These are phyloP conservation scores for Berkeleyomyces rouxiae DNA, from an alignment of 2,329 filamentous ascomycete genomes.

Conservation along the genomic window DNA sequence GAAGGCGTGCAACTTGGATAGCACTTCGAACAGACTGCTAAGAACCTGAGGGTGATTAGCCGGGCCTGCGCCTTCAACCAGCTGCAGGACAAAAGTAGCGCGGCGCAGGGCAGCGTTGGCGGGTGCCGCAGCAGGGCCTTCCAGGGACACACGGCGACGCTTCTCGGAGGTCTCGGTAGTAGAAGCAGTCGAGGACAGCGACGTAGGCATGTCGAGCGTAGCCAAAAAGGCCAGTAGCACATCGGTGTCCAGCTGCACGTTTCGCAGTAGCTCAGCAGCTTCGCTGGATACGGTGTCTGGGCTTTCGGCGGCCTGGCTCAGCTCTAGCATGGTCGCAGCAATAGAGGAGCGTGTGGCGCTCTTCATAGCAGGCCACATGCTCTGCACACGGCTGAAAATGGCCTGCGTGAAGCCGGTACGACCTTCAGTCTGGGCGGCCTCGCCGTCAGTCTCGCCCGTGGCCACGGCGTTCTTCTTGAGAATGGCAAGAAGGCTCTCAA, in stretches of 20 bases:
- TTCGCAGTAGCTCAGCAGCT: constrained; percentile 55
- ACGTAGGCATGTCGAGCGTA: constrained; percentile 54
- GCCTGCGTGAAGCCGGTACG: constrained; percentile 42
- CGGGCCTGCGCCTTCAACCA: constrained; percentile 67
- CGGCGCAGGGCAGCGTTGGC: constrained; percentile 44
- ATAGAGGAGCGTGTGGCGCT: constrained; percentile 40
- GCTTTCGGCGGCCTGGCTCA: constrained; percentile 33
- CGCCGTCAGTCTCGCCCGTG: constrained; percentile 18
- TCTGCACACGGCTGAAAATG: constrained; percentile 51
- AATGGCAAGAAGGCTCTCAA: constrained; percentile 34
- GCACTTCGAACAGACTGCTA: constrained; percentile 60
- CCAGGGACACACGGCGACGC: constrained; percentile 39
- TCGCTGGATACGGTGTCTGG: constrained; percentile 25
- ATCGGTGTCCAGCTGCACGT: constrained; percentile 54
- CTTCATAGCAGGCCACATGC: constrained; percentile 59
- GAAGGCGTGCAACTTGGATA: constrained; percentile 78
- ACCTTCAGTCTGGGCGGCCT: constrained; percentile 20
- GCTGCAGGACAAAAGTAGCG: constrained; percentile 72
- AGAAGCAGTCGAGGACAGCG: constrained; percentile 49
- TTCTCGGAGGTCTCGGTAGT: constrained; percentile 34
- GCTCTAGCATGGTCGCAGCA: constrained; percentile 45
- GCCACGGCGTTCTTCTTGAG: constrained; percentile 21
- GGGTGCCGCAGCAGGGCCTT: constrained; percentile 5
- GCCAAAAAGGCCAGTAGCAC: constrained; percentile 58
- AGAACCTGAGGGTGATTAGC: constrained; percentile 61